A percentile compares a stretch with the other conserved stretches of the same genome.
These are phyloP conservation scores for Alnus rubra DNA, from an alignment of 306 rosid species.

Conservation along the genomic window DNA sequence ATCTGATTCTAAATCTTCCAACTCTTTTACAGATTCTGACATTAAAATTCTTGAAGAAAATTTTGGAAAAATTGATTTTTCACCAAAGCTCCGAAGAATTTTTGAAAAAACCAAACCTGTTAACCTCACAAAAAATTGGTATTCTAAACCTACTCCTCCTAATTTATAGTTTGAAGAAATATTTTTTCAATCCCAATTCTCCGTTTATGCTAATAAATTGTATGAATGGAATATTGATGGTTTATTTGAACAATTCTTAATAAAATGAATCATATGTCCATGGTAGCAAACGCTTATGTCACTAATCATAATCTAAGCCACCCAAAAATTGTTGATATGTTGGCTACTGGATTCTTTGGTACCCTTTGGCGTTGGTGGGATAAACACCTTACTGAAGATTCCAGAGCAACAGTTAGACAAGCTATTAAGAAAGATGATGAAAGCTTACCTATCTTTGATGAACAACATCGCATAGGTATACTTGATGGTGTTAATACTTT, in stretches of 20 bases:
- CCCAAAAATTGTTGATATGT: not conserved
- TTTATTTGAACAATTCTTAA: not conserved
- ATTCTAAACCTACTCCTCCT: not conserved
- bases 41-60: too few species aligned
- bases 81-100: too few species aligned
- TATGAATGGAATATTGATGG: slow-evolving; percentile 1
- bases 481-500: not conserved
- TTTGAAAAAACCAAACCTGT: too few species aligned
- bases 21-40: too few species aligned
- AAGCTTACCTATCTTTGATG: not conserved
- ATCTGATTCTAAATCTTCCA: too few species aligned
- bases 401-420: not conserved
- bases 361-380: not conserved
- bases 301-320: not conserved
- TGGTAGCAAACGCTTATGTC: not conserved
- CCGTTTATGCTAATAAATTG: not conserved
- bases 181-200: not conserved
- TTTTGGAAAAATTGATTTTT: too few species aligned
- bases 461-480: not conserved
- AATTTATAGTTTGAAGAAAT: not conserved
- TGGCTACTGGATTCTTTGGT: not conserved
- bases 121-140: too few species aligned
- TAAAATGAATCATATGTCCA: not conserved
- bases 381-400: not conserved
- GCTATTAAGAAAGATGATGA: not conserved